Base-by-base conservation (phyloP, 495 filamentous ascomycete genomes). In the Lasiosphaeria hispida region DNA sequence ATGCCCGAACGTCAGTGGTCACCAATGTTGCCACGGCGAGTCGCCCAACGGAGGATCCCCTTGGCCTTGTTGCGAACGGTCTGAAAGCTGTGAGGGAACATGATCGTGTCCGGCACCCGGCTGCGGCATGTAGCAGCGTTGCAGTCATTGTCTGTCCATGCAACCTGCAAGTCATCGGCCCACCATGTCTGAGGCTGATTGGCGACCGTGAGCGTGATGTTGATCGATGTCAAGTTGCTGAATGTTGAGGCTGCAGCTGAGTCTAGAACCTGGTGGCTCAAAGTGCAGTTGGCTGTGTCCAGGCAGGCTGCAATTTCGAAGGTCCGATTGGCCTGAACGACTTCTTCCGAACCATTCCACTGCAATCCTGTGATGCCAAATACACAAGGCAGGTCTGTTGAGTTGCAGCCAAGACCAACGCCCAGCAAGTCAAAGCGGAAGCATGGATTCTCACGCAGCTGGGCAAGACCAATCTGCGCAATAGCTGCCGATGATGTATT, bases 381-480 rank as follows among this genome's bases (percentile, higher is more conserved):
- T 4, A 59, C 51, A 53, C 76, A 79, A 23, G 69, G 64, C 0
- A 49, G 49, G 7, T 62, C 62, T 1, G 58, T 67, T 4, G 76
- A 76, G 49, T 74, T 63, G 58, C 75, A 77, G 10, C 76, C 76
- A 39, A 77, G 57, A 23, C 62, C 72, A 18, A 72, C 58, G 11
- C 69, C 62, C n/a, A 70, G 54, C 57, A 79, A 72, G 38, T 73
- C 62, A 53, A 79, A 77, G 17, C 68, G 67, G 60, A 79, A 74
- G 60, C 74, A 77, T 6, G 64, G 15, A 5, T 74, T 72, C 0
- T 54, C 56, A 3, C 63, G 61, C 49, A 73, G 55, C 8, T 65
- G 54, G 3, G 64, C 74, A 15, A 79, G 65, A 7, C 70, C 65
- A 51, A 79, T 71, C 35, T 69, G 57, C 2, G 67, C 76, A 17